Conservation (phyloP, 1,284 basidiomycete genomes). For the Puccinia polysora region DNA sequence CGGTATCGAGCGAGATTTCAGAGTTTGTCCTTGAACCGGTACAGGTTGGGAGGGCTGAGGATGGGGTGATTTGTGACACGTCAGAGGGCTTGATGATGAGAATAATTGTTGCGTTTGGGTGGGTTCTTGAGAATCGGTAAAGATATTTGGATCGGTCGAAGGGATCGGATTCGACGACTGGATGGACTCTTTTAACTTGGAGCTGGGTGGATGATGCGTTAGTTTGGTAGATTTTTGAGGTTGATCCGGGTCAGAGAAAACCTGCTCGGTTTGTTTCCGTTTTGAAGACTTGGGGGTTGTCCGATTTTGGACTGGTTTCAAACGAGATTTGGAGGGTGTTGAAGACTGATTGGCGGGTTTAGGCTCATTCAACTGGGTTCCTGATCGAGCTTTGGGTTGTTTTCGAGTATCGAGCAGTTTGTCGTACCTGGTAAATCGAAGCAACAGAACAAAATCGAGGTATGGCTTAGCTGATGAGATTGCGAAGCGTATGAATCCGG, state of each 20-base stretch:
- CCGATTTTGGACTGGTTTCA: conserved; percentile 9
- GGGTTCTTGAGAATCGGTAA: background rate
- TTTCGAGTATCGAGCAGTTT: conserved; percentile 39
- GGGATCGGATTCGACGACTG: background rate
- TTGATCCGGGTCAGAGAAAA: background rate
- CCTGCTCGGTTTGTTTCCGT: background rate
- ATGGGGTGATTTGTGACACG: background rate
- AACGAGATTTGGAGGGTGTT: conserved; percentile 6
- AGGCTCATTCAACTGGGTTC: background rate
- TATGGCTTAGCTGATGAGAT: background rate
- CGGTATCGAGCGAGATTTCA: background rate
- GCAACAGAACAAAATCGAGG: background rate
- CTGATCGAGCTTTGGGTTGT: background rate
- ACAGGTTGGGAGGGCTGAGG: background rate
- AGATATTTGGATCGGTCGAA: background rate
- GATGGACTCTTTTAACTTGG: background rate
- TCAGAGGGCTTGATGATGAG: background rate
- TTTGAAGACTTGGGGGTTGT: conserved; percentile 10
- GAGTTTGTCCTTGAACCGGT: background rate
- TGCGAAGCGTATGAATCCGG: background rate
- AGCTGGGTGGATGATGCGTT: background rate
- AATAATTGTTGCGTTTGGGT: background rate
- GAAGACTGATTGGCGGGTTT: background rate
- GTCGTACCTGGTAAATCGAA: conserved; percentile 23
- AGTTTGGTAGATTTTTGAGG: background rate